Conservation (phyloP, 148 eudicot species). For the Bassia scoparia region DNA sequence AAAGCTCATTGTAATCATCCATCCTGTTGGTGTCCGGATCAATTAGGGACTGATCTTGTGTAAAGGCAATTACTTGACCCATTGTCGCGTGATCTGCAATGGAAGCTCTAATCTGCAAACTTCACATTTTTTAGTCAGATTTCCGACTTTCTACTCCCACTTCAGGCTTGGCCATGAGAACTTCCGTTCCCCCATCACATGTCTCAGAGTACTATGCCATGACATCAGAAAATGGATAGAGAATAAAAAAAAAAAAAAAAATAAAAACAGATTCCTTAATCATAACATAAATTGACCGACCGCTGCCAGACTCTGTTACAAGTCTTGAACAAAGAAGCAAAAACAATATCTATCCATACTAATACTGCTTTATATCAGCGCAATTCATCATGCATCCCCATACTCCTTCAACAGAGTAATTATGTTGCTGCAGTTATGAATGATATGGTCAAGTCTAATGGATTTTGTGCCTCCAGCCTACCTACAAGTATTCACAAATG, state of each 20-base stretch:
- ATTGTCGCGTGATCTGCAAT: slow-evolving; percentile 22
- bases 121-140: slow-evolving; percentile 25
- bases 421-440: slow-evolving; percentile 8
- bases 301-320: not conserved
- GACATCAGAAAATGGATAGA: not conserved
- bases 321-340: not conserved
- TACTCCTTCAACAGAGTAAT: slow-evolving; percentile 8
- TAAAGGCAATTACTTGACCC: slow-evolving; percentile 23
- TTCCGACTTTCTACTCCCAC: slow-evolving; percentile 25
- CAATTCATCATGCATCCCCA: slow-evolving; percentile 10
- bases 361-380: not conserved
- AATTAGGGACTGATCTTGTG: slow-evolving; percentile 31
- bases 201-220: slow-evolving; percentile 36
- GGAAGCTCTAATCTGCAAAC: slow-evolving; percentile 22
- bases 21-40: slow-evolving; percentile 29
- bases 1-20: slow-evolving; percentile 55
- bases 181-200: slow-evolving; percentile 19
- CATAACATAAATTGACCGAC: slow-evolving; percentile 9
- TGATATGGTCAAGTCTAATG: slow-evolving; percentile 8
- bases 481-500: slow-evolving; percentile 7
- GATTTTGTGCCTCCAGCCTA: slow-evolving; percentile 2
- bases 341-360: not conserved
- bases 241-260: not conserved
- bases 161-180: slow-evolving; percentile 23
- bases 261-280: not conserved